Conservation (phyloP, 345 rosid genomes). For the Eucalyptus paniculata region DNA sequence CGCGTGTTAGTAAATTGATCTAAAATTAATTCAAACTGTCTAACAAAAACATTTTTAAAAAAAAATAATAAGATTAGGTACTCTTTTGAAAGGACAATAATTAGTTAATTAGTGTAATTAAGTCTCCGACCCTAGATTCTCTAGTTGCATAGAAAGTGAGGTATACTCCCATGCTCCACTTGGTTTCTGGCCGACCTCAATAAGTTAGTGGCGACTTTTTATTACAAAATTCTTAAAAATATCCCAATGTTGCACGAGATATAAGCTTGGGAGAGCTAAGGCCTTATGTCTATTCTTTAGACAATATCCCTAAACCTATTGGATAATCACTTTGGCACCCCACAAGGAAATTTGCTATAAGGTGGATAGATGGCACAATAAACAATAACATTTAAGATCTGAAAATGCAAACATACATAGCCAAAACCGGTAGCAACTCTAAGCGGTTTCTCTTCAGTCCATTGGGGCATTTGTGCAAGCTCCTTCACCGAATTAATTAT, state of each 20-base stretch:
- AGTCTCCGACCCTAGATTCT: fast-evolving
- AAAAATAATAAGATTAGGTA: too few species aligned
- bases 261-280: fast-evolving
- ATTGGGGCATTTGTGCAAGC: conserved; percentile 74
- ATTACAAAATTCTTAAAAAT: too few species aligned
- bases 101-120: fast-evolving
- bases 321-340: fast-evolving
- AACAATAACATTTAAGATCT: not conserved
- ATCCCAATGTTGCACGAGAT: fast-evolving
- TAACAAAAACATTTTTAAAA: too few species aligned
- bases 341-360: not conserved
- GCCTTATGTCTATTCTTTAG: fast-evolving
- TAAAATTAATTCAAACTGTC: fast-evolving
- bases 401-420: conserved; percentile 35
- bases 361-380: not conserved
- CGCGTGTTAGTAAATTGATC: fast-evolving
- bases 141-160: fast-evolving
- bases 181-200: fast-evolving
- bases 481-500: conserved; percentile 68
- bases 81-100: fast-evolving
- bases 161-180: fast-evolving
- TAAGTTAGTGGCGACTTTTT: fast-evolving
- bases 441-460: conserved; percentile 82
- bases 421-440: conserved; percentile 88
- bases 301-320: fast-evolving